phyloP scores from a whole-genome alignment of 257 asterid genomes.

The Nicotiana tomentosiformis region DNA sequence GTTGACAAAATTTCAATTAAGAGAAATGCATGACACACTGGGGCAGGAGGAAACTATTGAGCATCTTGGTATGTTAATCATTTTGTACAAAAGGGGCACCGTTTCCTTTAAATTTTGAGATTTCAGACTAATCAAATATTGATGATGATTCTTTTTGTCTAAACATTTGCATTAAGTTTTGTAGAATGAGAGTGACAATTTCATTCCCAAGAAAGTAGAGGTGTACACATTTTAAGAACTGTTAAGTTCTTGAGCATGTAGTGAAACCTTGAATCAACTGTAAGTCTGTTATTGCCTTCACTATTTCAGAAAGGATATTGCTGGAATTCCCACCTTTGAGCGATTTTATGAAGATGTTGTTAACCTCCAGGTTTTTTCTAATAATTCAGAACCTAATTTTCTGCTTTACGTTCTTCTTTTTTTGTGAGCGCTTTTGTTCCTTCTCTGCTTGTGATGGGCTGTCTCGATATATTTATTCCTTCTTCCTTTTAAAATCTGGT shows the following conservation, averaged over 20 bases:
- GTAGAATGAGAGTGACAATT: not conserved
- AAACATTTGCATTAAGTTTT: not conserved
- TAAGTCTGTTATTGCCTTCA: not conserved
- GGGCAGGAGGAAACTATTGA: not conserved
- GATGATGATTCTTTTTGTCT: not conserved
- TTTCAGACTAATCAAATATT: not conserved
- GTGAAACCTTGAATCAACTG: not conserved
- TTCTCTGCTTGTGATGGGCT: not conserved
- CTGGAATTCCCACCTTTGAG: constrained; percentile 54
- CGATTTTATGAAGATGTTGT: constrained; percentile 73
- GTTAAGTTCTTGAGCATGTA: not conserved
- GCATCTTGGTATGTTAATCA: not conserved
- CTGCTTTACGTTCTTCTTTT: not conserved
- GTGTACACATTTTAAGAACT: not conserved
- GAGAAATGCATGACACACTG: not conserved
- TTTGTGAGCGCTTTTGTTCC: not conserved
- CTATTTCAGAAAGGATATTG: constrained; percentile 68
- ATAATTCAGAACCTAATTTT: constrained; percentile 18
- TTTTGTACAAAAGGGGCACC: not conserved
- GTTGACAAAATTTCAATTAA: not conserved
- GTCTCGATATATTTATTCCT: not conserved
- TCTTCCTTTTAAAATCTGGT: not conserved
- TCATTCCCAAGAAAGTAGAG: not conserved
- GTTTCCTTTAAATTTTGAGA: not conserved
- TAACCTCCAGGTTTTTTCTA: constrained; percentile 59